Conservation (phyloP, 306 rosid genomes). For the Sophora flavescens region DNA sequence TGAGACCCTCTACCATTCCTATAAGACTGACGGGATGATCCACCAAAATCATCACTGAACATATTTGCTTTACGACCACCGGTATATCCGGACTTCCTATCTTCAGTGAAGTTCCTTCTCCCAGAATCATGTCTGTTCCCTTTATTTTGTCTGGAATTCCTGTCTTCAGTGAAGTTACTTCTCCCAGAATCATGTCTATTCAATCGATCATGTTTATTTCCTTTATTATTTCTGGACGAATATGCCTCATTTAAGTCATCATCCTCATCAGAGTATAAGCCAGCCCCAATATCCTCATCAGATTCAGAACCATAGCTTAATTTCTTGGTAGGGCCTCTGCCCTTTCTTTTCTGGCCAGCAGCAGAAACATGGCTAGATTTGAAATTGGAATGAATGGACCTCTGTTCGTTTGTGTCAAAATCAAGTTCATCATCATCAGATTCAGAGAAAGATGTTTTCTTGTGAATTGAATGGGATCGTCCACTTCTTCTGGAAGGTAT, state of each 20-base stretch:
- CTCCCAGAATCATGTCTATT: constrained; percentile 47
- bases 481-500: constrained; percentile 48
- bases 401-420: constrained; percentile 59
- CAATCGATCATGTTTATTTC: constrained; percentile 42
- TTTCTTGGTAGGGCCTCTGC: constrained; percentile 59
- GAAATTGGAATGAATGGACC: constrained; percentile 62
- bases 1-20: constrained; percentile 50
- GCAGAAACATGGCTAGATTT: constrained; percentile 70
- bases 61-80: constrained; percentile 55
- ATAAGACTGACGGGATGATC: constrained; percentile 51
- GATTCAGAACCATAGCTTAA: constrained; percentile 92
- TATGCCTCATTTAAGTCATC: constrained; percentile 55
- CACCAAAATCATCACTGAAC: constrained; percentile 59
- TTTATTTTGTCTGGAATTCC: constrained; percentile 51
- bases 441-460: constrained; percentile 56
- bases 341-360: constrained; percentile 58
- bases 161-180: constrained; percentile 51
- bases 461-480: constrained; percentile 47
- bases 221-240: constrained; percentile 57
- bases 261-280: constrained; percentile 80
- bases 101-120: constrained; percentile 52
- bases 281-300: constrained; percentile 70
- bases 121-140: constrained; percentile 47
- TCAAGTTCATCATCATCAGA: constrained; percentile 70
- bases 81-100: constrained; percentile 50